Conservation (phyloP, 192 early-diverging fungal species). For the Mortierella hygrophila region DNA sequence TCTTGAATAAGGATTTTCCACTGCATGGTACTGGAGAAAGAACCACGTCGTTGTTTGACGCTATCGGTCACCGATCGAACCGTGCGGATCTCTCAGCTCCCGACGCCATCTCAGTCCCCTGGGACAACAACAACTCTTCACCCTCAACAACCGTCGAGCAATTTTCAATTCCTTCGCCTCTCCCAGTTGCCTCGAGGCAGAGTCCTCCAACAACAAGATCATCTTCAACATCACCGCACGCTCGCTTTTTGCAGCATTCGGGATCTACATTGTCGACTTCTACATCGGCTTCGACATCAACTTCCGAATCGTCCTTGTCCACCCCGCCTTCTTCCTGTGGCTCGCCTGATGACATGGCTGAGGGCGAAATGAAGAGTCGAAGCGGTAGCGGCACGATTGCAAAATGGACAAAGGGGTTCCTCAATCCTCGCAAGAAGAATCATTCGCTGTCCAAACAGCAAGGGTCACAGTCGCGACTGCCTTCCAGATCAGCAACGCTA, state of each 20-base stretch:
- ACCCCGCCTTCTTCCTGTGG: not conserved
- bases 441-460: not conserved
- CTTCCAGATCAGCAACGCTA: not conserved
- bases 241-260: not conserved
- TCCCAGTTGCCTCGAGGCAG: not conserved
- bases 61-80: not conserved
- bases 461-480: not conserved
- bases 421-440: not conserved
- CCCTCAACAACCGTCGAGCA: not conserved
- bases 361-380: not conserved
- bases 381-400: slow-evolving; percentile 4
- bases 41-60: not conserved
- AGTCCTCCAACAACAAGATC: not conserved
- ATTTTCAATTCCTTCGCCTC: not conserved
- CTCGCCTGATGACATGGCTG: too few species aligned
- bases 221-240: not conserved
- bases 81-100: not conserved
- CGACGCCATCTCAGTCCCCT: not conserved
- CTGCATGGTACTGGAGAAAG: not conserved
- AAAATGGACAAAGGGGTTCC: slow-evolving; percentile 6
- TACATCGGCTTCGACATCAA: not conserved
- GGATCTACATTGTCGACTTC: not conserved
- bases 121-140: not conserved
- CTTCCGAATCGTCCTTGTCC: not conserved
- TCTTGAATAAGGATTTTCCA: not conserved